phyloP scores from a whole-genome alignment of 129 eudicot genomes.

The Cynara cardunculus region DNA sequence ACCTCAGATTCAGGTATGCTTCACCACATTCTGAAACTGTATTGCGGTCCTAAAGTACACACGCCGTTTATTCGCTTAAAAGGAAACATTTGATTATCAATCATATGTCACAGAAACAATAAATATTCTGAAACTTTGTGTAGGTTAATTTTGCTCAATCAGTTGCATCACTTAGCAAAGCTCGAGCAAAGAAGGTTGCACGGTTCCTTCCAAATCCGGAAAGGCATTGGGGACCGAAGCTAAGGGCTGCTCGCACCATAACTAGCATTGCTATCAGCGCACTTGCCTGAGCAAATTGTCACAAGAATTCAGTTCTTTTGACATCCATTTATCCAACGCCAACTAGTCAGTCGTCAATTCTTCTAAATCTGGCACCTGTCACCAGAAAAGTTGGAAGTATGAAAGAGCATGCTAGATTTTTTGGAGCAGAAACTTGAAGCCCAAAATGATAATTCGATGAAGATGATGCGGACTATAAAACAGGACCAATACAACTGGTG shows the following conservation, averaged over 20 bases:
- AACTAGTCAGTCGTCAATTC: not conserved
- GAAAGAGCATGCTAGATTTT: not conserved
- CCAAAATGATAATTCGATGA: not conserved
- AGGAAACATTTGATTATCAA: not conserved
- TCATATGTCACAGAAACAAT: not conserved
- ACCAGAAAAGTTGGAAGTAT: not conserved
- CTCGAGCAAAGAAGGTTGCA: conserved; percentile 93
- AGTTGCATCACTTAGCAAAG: conserved; percentile 86
- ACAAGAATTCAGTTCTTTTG: not conserved
- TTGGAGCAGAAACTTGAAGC: not conserved
- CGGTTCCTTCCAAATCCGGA: conserved; percentile 96
- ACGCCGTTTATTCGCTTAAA: not conserved
- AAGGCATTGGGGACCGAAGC: conserved; percentile 97
- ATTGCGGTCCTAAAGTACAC: not conserved
- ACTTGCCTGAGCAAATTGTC: not conserved
- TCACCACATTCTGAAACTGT: not conserved
- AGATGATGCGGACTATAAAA: too few species aligned
- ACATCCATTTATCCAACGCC: not conserved
- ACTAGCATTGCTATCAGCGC: conserved; percentile 44
- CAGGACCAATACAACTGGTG: not conserved
- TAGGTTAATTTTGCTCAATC: conserved; percentile 93
- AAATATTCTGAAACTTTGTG: not conserved
- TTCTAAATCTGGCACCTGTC: not conserved
- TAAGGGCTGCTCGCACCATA: conserved; percentile 87
- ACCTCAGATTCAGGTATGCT: conserved; percentile 71